Evolutionary conservation across 768 basidiomycete genomes (phyloP).

Genomic region (Lactarius trivialis): DNA sequence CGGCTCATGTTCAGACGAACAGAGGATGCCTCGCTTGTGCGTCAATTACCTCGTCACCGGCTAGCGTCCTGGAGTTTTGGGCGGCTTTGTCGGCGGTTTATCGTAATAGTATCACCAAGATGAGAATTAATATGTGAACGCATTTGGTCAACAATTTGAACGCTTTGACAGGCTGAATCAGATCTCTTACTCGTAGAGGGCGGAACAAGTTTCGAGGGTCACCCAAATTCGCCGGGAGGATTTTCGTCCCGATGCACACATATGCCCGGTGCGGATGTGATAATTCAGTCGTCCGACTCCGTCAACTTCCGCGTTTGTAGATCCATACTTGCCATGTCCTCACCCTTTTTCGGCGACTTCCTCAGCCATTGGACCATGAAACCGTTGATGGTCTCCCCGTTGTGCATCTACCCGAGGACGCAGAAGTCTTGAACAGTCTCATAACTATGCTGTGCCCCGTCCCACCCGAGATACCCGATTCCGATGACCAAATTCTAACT

Average conservation of each 20-base stretch:
- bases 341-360: not conserved
- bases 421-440: constrained; percentile 3
- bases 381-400: not conserved
- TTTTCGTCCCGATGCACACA: not conserved
- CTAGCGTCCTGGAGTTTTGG: constrained; percentile 1
- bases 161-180: not conserved
- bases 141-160: not conserved
- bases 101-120: not conserved
- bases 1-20: not conserved
- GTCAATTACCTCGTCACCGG: not conserved
- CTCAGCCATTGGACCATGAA: not conserved
- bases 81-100: not conserved
- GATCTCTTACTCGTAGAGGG: not conserved
- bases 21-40: not conserved
- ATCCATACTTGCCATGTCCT: not conserved
- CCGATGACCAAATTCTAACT: not conserved
- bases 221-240: no score
- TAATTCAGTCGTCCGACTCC: constrained; percentile 1
- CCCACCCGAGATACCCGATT: not conserved
- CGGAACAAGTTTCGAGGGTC: not conserved
- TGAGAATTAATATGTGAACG: not conserved
- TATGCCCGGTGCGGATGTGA: not conserved
- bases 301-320: constrained; percentile 1
- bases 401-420: not conserved
- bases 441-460: constrained; percentile 1